These are phyloP conservation scores for Trifolium subterraneum DNA, from an alignment of 306 rosid genomes.

Conservation along the genomic window DNA sequence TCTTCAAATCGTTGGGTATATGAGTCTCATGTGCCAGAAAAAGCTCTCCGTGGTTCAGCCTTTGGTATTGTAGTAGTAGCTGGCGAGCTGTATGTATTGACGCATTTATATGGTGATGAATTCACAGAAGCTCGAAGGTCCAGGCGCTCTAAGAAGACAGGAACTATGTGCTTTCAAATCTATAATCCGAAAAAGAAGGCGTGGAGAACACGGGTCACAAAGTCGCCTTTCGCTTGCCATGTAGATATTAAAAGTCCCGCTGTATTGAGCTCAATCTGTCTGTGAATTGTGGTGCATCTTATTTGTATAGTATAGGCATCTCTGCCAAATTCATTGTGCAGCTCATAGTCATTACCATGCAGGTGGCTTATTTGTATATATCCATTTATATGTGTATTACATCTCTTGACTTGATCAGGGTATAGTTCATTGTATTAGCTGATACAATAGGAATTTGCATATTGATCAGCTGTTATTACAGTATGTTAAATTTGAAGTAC, in stretches of 20 bases:
- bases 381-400: slow-evolving; percentile 31
- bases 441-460: slow-evolving; percentile 26
- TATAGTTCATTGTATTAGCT: slow-evolving; percentile 26
- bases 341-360: slow-evolving; percentile 22
- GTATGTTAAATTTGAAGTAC: slow-evolving; percentile 33
- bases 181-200: slow-evolving; percentile 75
- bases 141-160: slow-evolving; percentile 60
- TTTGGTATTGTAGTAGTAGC: slow-evolving; percentile 67
- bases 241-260: slow-evolving; percentile 60
- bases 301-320: slow-evolving; percentile 38
- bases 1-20: slow-evolving; percentile 69
- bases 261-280: slow-evolving; percentile 66
- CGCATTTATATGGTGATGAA: slow-evolving; percentile 51
- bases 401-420: slow-evolving; percentile 22
- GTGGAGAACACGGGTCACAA: slow-evolving; percentile 70
- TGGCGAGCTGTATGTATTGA: slow-evolving; percentile 66
- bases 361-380: slow-evolving; percentile 41
- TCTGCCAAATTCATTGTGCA: slow-evolving; percentile 42
- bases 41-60: slow-evolving; percentile 51
- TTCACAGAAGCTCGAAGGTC: slow-evolving; percentile 52
- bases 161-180: slow-evolving; percentile 71
- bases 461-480: slow-evolving; percentile 36
- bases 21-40: slow-evolving; percentile 72
- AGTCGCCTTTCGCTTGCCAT: slow-evolving; percentile 63
- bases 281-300: slow-evolving; percentile 50